A percentile compares a stretch with the other conserved stretches of the same genome.
Conservation (phyloP, 2,329 filamentous ascomycete genomes). For the Penicillium thymicola region DNA sequence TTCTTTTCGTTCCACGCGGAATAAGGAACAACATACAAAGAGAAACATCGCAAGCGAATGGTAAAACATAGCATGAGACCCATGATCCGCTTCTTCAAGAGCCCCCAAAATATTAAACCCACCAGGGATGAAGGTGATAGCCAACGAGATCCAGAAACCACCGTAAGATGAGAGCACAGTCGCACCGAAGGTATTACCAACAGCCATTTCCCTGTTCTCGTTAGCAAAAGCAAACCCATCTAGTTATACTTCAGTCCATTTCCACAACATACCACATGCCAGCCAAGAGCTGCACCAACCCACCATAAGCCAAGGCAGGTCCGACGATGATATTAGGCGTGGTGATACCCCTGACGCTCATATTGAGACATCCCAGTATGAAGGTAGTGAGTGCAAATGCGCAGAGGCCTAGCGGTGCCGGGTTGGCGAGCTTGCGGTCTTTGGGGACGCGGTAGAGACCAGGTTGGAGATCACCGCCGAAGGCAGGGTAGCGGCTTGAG, state of each 20-base stretch:
- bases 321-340: slow-evolving; percentile 61
- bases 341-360: slow-evolving; percentile 57
- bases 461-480: slow-evolving; percentile 67
- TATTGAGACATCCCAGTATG: slow-evolving; percentile 69
- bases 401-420: slow-evolving; percentile 67
- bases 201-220: slow-evolving; percentile 67
- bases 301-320: slow-evolving; percentile 67
- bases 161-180: slow-evolving; percentile 73
- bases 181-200: slow-evolving; percentile 76
- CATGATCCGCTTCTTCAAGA: slow-evolving; percentile 23
- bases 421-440: slow-evolving; percentile 67
- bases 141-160: slow-evolving; percentile 74
- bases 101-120: slow-evolving; percentile 47
- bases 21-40: slow-evolving; percentile 15
- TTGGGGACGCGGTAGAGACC: slow-evolving; percentile 60
- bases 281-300: slow-evolving; percentile 68
- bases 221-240: not conserved
- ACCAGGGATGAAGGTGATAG: slow-evolving; percentile 62
- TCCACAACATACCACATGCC: slow-evolving; percentile 67
- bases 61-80: slow-evolving; percentile 43
- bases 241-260: too few relatives aligned
- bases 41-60: slow-evolving; percentile 68
- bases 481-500: slow-evolving; percentile 51
- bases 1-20: not conserved
- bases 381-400: slow-evolving; percentile 77